Evolutionary conservation across 148 eudicot species (phyloP).

Genomic region (Camellia lanceoleosa): DNA sequence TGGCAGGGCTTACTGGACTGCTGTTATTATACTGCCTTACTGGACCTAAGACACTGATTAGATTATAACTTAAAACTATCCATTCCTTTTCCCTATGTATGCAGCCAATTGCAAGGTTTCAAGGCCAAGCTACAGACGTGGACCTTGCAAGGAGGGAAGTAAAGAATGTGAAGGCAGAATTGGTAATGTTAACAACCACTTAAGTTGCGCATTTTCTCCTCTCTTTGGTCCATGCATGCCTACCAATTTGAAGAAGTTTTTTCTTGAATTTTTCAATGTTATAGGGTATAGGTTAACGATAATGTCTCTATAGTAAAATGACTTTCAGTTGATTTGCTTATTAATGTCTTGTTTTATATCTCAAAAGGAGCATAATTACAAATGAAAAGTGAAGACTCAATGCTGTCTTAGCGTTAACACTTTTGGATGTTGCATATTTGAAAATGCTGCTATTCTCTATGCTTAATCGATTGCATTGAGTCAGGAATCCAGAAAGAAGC

Average conservation of each 20-base stretch:
- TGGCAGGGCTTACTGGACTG: not conserved
- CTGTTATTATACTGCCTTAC: not conserved
- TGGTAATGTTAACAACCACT: slow-evolving; percentile 51
- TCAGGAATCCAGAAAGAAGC: not conserved
- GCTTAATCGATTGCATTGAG: not conserved
- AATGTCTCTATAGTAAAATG: no score
- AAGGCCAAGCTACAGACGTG: slow-evolving; percentile 88
- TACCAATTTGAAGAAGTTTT: no score
- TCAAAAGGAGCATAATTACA: not conserved
- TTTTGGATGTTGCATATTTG: not conserved
- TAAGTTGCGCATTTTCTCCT: not conserved
- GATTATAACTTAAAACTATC: not conserved
- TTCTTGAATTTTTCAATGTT: not conserved
- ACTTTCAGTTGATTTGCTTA: no score
- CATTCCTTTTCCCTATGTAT: slow-evolving; percentile 18
- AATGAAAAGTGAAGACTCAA: not conserved
- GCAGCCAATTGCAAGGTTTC: slow-evolving; percentile 88
- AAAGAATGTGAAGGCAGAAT: slow-evolving; percentile 57
- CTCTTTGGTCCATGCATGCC: not conserved
- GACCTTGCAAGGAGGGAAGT: slow-evolving; percentile 71
- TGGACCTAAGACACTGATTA: slow-evolving; percentile 2
- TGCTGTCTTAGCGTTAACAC: not conserved
- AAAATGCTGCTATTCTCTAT: not conserved
- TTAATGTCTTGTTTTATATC: not conserved
- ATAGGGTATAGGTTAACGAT: no score